Percentiles rank a stretch among this genome's conserved stretches.
Evolutionary conservation across 495 filamentous ascomycete genomes (phyloP).

Genomic region (Xylaria nigripes): DNA sequence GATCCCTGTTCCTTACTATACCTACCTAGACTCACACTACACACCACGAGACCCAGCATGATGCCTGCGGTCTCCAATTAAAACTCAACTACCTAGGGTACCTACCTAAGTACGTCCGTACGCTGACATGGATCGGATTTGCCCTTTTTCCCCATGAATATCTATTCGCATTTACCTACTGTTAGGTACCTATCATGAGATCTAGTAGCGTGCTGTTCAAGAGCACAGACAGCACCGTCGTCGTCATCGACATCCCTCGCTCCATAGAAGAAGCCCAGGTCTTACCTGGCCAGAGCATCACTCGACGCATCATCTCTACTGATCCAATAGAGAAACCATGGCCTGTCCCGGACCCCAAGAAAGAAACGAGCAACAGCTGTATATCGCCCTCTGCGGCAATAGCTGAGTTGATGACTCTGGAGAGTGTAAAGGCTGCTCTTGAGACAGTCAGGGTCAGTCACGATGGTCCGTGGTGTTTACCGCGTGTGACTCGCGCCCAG

Average conservation of each 20-base stretch:
- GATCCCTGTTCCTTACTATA: no score
- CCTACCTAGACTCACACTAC: no score
- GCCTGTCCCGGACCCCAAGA: conserved; percentile 38
- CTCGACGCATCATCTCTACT: conserved; percentile 29
- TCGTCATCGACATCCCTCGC: conserved; percentile 38
- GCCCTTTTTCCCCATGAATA: no score
- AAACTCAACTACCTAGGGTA: no score
- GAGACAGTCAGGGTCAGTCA: conserved; percentile 25
- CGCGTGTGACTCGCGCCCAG: conserved; percentile 19
- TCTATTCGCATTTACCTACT: no score
- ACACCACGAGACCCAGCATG: no score
- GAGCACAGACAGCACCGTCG: conserved; percentile 25
- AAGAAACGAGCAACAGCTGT: not conserved
- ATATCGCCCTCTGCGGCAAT: conserved; percentile 31
- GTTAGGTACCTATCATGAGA: no score
- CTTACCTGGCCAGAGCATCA: conserved; percentile 21
- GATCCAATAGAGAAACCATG: conserved; percentile 32
- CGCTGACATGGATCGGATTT: no score
- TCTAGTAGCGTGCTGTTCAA: conserved; percentile 34
- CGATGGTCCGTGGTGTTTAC: conserved; percentile 39
- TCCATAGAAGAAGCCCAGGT: conserved; percentile 41
- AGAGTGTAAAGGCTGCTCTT: conserved; percentile 35
- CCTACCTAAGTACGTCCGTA: no score
- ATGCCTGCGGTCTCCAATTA: no score
- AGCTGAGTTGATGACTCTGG: conserved; percentile 38